Evolutionary conservation across 2,329 filamentous ascomycete species (phyloP).

Genomic region (Didymella arachidicola): DNA sequence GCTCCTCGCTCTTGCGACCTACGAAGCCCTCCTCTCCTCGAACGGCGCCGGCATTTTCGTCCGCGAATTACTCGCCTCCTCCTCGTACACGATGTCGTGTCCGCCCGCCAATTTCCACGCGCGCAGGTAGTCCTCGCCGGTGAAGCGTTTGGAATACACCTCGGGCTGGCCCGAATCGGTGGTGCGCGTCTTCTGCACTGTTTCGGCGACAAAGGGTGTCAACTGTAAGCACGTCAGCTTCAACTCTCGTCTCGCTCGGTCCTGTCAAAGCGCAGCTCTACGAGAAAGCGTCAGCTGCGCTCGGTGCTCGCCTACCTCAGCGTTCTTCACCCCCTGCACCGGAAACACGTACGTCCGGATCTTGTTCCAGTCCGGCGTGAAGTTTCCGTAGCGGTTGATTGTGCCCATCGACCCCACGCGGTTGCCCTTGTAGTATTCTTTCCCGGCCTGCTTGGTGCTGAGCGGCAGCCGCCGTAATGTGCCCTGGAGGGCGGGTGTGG

Average conservation of each 20-base stretch:
- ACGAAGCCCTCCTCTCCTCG: slow-evolving; percentile 30
- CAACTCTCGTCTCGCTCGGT: too few relatives aligned
- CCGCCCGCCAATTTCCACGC: slow-evolving; percentile 47
- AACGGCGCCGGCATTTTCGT: slow-evolving; percentile 38
- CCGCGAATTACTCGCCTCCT: neutral
- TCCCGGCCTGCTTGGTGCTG: slow-evolving; percentile 91
- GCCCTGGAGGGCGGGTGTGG: slow-evolving; percentile 71
- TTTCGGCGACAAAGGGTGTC: slow-evolving; percentile 77
- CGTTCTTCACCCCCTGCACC: slow-evolving; percentile 65
- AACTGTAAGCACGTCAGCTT: slow-evolving; percentile 62
- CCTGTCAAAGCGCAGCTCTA: too few relatives aligned
- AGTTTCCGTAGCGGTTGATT: slow-evolving; percentile 84
- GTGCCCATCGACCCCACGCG: slow-evolving; percentile 85
- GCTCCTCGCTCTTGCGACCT: neutral
- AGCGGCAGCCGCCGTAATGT: slow-evolving; percentile 78
- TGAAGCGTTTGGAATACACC: slow-evolving; percentile 38
- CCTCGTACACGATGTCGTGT: slow-evolving; percentile 35
- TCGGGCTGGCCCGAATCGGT: slow-evolving; percentile 20
- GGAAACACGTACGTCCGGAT: slow-evolving; percentile 92
- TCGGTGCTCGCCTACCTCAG: slow-evolving; percentile 29
- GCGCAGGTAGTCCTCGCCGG: slow-evolving; percentile 45
- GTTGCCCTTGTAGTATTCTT: slow-evolving; percentile 97
- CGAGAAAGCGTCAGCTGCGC: too few relatives aligned
- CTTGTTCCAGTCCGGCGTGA: slow-evolving; percentile 83
- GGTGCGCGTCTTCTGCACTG: slow-evolving; percentile 56